These are phyloP conservation scores for Cyanidioschyzon merolae DNA, from an alignment of 23 red algal species.

Conservation along the genomic window DNA sequence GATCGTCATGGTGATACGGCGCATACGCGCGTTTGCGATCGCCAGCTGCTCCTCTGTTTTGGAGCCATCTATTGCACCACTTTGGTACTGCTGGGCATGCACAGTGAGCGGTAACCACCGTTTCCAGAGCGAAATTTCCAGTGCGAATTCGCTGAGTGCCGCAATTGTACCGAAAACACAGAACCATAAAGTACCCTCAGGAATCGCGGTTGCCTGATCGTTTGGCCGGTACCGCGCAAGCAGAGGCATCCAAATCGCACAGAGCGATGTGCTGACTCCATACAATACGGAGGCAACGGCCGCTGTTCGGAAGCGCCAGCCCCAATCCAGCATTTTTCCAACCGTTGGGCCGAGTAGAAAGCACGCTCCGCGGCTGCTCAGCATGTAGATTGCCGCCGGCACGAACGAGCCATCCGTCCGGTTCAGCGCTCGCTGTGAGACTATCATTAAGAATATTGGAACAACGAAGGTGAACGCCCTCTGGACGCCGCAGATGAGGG, in stretches of 20 bases:
- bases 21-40: not conserved
- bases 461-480: not conserved
- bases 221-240: not conserved
- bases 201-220: not conserved
- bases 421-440: not conserved
- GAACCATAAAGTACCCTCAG: not conserved
- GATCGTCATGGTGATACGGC: conserved; percentile 10
- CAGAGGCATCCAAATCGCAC: conserved; percentile 1
- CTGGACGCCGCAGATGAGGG: not conserved
- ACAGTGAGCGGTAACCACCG: conserved; percentile 13
- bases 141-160: not conserved
- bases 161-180: not conserved
- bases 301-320: not conserved
- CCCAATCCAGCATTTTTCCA: not conserved
- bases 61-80: not conserved
- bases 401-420: not conserved
- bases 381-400: conserved; percentile 11
- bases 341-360: not conserved
- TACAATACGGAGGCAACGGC: not conserved
- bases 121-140: conserved; percentile 19
- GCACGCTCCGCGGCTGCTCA: not conserved
- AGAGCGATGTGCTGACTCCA: not conserved
- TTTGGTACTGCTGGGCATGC: not conserved
- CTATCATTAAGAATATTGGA: not conserved
- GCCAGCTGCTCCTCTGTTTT: not conserved